phyloP scores from a whole-genome alignment of 192 early-diverging fungal species.

The Backusella tarrabulga region DNA sequence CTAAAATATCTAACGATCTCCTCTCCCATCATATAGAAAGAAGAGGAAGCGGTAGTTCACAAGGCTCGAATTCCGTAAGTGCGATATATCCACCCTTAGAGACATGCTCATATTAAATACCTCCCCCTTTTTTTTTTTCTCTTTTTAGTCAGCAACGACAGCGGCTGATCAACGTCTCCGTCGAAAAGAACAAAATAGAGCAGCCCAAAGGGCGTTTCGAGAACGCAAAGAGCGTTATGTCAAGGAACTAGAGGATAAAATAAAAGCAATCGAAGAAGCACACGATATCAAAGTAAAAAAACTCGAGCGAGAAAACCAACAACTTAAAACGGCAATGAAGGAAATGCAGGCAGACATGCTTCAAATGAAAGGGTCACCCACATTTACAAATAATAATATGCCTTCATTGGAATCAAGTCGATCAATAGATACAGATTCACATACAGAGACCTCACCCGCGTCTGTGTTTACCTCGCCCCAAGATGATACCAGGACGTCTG shows the following conservation, averaged over 20 bases:
- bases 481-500: neutral
- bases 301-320: slow-evolving; percentile 27
- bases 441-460: neutral
- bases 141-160: neutral
- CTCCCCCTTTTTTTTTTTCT: neutral
- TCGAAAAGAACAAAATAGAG: slow-evolving; percentile 39
- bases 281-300: slow-evolving; percentile 41
- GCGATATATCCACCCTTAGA: no score
- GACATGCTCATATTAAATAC: no score
- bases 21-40: neutral
- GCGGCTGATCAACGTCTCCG: slow-evolving; percentile 13
- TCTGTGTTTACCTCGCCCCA: neutral
- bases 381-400: neutral
- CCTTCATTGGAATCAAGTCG: neutral
- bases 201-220: slow-evolving; percentile 68
- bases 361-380: neutral
- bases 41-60: slow-evolving; percentile 11
- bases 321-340: neutral
- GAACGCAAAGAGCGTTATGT: slow-evolving; percentile 86
- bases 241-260: slow-evolving; percentile 73
- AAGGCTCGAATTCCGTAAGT: neutral
- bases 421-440: neutral
- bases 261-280: slow-evolving; percentile 63
- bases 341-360: neutral
- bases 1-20: no score